phyloP scores from a whole-genome alignment of 2,329 filamentous ascomycete species.

The Trichoderma asperellum region DNA sequence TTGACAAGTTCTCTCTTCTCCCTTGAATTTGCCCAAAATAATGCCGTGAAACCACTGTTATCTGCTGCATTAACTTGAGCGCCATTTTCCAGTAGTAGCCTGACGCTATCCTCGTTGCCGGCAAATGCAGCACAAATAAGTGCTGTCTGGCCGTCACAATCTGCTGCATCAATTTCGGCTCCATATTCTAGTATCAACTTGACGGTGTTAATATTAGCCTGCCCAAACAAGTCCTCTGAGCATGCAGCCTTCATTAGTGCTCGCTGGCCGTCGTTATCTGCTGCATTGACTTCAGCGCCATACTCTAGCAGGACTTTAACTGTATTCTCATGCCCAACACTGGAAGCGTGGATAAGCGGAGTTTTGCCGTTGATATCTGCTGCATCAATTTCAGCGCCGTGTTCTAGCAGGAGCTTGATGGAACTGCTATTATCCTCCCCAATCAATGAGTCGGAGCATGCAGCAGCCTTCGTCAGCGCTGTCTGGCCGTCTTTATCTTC shows the following conservation, averaged over 20 bases:
- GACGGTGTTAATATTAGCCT: not conserved
- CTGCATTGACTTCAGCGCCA: not conserved
- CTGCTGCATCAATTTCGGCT: not conserved
- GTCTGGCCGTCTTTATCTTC: not conserved
- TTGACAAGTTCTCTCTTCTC: not conserved
- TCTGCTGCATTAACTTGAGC: not conserved
- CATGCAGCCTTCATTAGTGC: no score
- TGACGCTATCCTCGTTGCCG: not conserved
- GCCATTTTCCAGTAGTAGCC: constrained; percentile 4
- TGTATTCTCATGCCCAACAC: no score
- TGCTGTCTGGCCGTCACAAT: not conserved
- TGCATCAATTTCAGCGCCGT: not conserved
- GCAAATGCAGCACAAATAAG: not conserved
- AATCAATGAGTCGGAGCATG: no score
- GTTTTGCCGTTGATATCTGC: not conserved
- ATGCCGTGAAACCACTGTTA: no score
- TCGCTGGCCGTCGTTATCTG: not conserved
- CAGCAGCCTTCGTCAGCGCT: no score
- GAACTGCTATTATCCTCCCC: no score
- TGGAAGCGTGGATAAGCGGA: no score
- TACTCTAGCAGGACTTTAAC: not conserved
- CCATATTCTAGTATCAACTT: not conserved
- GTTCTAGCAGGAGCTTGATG: not conserved
- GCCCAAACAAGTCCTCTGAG: no score
- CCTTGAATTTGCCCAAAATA: no score